phyloP scores from a whole-genome alignment of 306 rosid species.

The Acacia crassicarpa region DNA sequence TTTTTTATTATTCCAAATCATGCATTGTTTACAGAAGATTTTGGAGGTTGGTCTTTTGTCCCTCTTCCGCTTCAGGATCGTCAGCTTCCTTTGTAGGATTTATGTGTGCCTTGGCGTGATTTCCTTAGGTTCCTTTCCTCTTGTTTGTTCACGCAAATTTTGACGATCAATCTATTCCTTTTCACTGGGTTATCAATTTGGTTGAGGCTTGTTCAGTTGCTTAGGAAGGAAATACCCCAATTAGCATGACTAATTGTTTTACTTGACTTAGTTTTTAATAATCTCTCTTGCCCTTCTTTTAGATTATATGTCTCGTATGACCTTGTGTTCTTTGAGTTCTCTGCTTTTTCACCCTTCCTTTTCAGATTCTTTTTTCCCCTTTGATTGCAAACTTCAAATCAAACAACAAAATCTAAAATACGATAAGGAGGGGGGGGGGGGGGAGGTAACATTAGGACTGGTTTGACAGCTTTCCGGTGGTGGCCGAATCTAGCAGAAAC shows the following conservation, averaged over 20 bases:
- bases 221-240: background rate
- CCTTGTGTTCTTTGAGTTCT: slow-evolving; percentile 25
- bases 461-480: too few species aligned
- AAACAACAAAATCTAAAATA: background rate
- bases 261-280: background rate
- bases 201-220: background rate
- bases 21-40: background rate
- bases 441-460: slow-evolving; percentile 63
- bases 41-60: slow-evolving; percentile 18
- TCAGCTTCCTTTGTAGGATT: slow-evolving; percentile 1
- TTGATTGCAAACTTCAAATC: slow-evolving; percentile 3
- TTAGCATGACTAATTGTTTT: slow-evolving; percentile 19
- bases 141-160: background rate
- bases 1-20: background rate
- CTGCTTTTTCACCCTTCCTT: slow-evolving; percentile 21
- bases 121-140: slow-evolving; percentile 2
- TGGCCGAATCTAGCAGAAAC: slow-evolving; percentile 58
- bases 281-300: background rate
- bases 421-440: background rate
- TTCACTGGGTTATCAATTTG: background rate
- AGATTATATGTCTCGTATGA: background rate
- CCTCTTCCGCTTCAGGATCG: slow-evolving; percentile 23
- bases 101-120: background rate
- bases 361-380: background rate
- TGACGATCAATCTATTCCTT: background rate